phyloP scores from a whole-genome alignment of 2,329 filamentous ascomycete species.

The Lasiodiplodia gonubiensis region DNA sequence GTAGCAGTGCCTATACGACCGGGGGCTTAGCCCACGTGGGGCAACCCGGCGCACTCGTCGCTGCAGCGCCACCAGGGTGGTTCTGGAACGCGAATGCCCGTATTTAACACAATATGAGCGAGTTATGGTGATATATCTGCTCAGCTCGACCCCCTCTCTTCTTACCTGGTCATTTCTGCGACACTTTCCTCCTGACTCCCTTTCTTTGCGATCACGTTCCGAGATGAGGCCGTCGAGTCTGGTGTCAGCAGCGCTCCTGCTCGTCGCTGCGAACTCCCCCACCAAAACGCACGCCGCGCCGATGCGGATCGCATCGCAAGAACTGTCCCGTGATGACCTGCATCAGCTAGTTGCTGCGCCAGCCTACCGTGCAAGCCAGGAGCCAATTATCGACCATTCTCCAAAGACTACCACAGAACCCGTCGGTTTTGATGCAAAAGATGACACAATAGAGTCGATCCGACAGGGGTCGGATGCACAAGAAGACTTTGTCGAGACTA shows the following conservation, averaged over 20 bases:
- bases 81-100: neutral
- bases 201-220: neutral
- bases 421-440: neutral
- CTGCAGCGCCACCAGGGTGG: neutral
- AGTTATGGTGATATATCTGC: too few species aligned
- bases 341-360: neutral
- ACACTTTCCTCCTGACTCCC: neutral
- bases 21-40: constrained; percentile 5
- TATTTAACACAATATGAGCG: neutral
- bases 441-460: neutral
- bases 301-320: neutral
- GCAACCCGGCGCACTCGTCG: neutral
- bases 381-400: neutral
- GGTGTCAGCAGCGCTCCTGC: neutral
- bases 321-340: neutral
- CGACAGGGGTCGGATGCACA: neutral
- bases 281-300: neutral
- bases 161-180: neutral
- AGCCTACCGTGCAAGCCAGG: neutral
- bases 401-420: neutral
- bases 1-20: neutral
- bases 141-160: neutral
- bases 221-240: neutral
- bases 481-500: constrained; percentile 4
- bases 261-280: neutral